Evolutionary conservation across 768 basidiomycete species (phyloP), one percentile per base, ranked within the genome.

Genomic region (Leccinum rimulosum): DNA sequence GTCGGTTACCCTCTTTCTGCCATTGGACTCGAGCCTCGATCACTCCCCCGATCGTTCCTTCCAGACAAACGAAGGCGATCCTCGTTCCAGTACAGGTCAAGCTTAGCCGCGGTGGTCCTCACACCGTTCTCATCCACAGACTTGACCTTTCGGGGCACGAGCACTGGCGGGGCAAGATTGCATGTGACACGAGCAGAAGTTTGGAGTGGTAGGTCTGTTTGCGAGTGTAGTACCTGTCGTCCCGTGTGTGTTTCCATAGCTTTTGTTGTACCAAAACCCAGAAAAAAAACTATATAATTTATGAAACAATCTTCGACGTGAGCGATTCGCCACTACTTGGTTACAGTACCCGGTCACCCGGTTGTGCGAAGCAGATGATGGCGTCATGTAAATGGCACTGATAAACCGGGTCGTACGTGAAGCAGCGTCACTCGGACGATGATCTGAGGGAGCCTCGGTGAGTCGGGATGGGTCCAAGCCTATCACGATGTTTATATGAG

Each of bases 231-330:
- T 15, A 48, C 50, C 10, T 54, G 55, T 54, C 19, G 45, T 64
- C 48, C 55, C 33, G 22, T 48, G 30, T 49, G 52, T 65, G 52
- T 1, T 55, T 47, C 22, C 9, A 0, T 65, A 35, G 36, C 7
- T 62, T 5, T 47, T 38, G 64, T 65, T 45, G 54, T 57, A 57
- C 51, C 25, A 57, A 57, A 62, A 62, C 25, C 54, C 47, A 43
- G 31, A 62, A n/a, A 62, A n/a, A 62, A 56, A 62, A 53, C 4
- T 30, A 56, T 11, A 61, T 28, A 50, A 50, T 27, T 48, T 15
- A 4, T 48, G 47, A 48, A 48, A 48, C 38, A 3, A 40, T 4
- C 38, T 40, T 40, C 22, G 22, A 22, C 22, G 22, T 22, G 22
- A 22, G 22, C 22, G 22, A 22, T 22, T 22, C 22, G 22, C 22